A percentile compares a stretch with the other conserved stretches of the same genome.
phyloP scores from a whole-genome alignment of 2,329 filamentous ascomycete genomes.

The Penicillium verrucosum region DNA sequence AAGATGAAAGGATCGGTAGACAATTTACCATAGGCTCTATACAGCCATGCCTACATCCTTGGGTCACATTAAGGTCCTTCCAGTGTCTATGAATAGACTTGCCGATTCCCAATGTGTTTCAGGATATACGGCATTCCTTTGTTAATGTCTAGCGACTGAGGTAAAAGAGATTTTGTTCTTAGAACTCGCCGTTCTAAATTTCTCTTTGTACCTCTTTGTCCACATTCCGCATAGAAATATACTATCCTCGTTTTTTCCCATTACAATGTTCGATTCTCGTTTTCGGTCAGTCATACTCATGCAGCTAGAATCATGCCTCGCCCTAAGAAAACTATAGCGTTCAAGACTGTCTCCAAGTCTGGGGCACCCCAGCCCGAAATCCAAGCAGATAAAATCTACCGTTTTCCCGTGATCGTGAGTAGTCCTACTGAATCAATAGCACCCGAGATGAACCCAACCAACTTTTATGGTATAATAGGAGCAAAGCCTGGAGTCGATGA shows the following conservation, averaged over 20 bases:
- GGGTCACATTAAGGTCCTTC: not conserved
- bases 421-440: not conserved
- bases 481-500: slow-evolving; percentile 48
- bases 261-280: not conserved
- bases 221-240: not conserved
- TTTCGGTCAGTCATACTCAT: not conserved
- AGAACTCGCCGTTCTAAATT: not conserved
- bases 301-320: too few relatives aligned
- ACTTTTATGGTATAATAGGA: slow-evolving; percentile 20
- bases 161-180: not conserved
- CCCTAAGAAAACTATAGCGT: not conserved
- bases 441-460: not conserved
- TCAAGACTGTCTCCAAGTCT: not conserved
- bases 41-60: not conserved
- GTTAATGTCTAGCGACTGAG: not conserved
- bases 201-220: not conserved
- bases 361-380: not conserved
- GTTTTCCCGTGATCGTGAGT: not conserved
- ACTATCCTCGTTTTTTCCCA: not conserved
- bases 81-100: not conserved
- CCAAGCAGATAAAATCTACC: not conserved
- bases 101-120: not conserved
- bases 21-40: not conserved
- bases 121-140: not conserved
- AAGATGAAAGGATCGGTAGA: not conserved